Conservation (phyloP, 1,284 basidiomycete genomes). For the Abortiporus biennis region DNA sequence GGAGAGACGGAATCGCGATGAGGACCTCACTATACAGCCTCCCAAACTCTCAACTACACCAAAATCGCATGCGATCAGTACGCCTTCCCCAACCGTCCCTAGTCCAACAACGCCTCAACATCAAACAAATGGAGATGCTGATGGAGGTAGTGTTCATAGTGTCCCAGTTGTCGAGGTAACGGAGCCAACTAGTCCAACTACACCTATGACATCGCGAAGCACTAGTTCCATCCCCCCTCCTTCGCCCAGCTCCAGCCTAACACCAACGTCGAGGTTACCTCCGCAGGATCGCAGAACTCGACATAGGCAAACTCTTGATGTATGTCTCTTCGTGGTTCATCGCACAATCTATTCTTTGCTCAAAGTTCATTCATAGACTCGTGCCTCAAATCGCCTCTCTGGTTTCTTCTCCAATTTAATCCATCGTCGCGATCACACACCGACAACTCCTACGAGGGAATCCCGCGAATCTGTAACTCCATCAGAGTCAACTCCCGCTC, state of each 20-base stretch:
- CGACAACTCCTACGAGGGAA: constrained; percentile 21
- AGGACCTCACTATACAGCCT: constrained; percentile 26
- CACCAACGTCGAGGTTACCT: constrained; percentile 14
- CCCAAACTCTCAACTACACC: constrained; percentile 29
- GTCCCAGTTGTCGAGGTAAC: constrained; percentile 51
- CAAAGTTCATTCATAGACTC: constrained; percentile 44
- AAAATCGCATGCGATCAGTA: constrained; percentile 27
- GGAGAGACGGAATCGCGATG: constrained; percentile 20
- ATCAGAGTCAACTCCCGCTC: constrained; percentile 17
- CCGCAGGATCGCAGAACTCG: constrained; percentile 18
- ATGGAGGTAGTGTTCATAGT: constrained; percentile 51
- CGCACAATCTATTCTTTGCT: constrained; percentile 13
- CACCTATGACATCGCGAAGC: constrained; percentile 23
- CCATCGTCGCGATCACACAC: constrained; percentile 52
- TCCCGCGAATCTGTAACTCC: constrained; percentile 16
- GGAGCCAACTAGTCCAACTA: constrained; percentile 23
- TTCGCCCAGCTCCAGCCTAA: constrained; percentile 16
- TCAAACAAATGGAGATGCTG: constrained; percentile 23
- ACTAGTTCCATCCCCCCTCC: constrained; percentile 17
- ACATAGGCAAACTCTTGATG: constrained; percentile 18
- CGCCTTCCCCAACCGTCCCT: constrained; percentile 23
- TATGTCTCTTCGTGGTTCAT: constrained; percentile 16
- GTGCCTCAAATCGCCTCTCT: constrained; percentile 66
- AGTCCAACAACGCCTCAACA: constrained; percentile 18
- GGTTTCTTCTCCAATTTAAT: constrained; percentile 78